Conservation (phyloP, 225 moss, liverwort and hornwort genomes). For the Neckera pumila region DNA sequence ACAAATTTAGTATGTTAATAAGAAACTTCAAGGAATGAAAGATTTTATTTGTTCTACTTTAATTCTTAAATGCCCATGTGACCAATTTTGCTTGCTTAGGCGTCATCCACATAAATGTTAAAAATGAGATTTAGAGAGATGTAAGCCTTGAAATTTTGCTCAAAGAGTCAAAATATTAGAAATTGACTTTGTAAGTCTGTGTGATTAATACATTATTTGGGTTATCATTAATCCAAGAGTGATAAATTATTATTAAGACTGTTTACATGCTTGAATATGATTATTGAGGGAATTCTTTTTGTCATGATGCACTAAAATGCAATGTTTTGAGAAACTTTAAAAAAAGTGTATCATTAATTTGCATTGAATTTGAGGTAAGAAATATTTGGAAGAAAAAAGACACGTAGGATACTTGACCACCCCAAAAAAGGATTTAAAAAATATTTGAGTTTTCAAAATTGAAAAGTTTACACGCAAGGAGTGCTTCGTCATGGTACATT, state of each 20-base stretch:
- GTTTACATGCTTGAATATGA: no score
- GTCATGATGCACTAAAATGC: background rate
- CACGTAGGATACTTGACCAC: background rate
- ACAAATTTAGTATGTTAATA: background rate
- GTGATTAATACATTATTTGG: background rate
- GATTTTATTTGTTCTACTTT: background rate
- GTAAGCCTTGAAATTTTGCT: background rate
- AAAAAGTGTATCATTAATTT: no score
- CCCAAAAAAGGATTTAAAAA: no score
- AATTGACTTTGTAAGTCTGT: background rate
- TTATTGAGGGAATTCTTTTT: no score
- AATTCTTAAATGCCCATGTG: background rate
- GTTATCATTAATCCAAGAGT: background rate
- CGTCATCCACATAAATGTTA: no score
- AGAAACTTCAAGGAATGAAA: background rate
- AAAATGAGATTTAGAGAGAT: background rate
- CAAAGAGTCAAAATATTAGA: no score
- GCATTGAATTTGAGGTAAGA: background rate
- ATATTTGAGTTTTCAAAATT: background rate
- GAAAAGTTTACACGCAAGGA: rapidly evolving
- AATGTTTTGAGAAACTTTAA: background rate
- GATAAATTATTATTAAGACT: background rate
- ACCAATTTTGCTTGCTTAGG: background rate
- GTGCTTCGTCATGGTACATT: rapidly evolving
- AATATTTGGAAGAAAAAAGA: background rate